These are phyloP conservation scores for Drechslerella coelobrocha DNA, from an alignment of 2,329 filamentous ascomycete genomes.

Conservation along the genomic window DNA sequence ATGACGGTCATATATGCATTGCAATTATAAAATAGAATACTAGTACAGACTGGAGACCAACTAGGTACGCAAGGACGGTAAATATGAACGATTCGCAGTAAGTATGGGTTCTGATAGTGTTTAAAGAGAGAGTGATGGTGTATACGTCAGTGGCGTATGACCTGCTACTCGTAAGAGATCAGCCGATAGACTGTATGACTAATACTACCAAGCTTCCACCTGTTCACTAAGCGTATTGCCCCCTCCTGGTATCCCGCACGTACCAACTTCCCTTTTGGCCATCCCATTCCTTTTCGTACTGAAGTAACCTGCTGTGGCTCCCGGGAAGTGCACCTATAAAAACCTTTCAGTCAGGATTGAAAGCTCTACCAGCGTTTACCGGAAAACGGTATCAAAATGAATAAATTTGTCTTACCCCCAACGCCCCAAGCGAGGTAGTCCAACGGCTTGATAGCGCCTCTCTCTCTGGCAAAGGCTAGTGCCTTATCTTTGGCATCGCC, in stretches of 20 bases:
- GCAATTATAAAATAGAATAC: too few species aligned
- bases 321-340: conserved; percentile 38
- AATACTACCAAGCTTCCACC: neutral
- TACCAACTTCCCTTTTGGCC: conserved; percentile 46
- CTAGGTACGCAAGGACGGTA: too few species aligned
- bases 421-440: conserved; percentile 48
- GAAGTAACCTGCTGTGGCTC: conserved; percentile 31
- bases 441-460: conserved; percentile 40
- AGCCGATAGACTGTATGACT: neutral
- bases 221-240: conserved; percentile 18
- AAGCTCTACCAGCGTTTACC: too few species aligned
- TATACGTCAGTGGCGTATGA: too few species aligned
- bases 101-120: too few species aligned
- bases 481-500: conserved; percentile 46
- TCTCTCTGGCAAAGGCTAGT: conserved; percentile 37
- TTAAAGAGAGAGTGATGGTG: too few species aligned
- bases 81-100: too few species aligned
- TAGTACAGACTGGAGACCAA: too few species aligned
- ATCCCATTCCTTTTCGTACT: conserved; percentile 49
- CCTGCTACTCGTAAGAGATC: too few species aligned
- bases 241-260: conserved; percentile 34
- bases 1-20: too few species aligned
- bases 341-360: conserved; percentile 10
- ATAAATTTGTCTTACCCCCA: conserved; percentile 26
- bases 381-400: neutral